A percentile compares a stretch with the other conserved stretches of the same genome.
These are phyloP conservation scores for Tolypocladium nubicola DNA, from an alignment of 2,329 filamentous ascomycete genomes.

Conservation along the genomic window DNA sequence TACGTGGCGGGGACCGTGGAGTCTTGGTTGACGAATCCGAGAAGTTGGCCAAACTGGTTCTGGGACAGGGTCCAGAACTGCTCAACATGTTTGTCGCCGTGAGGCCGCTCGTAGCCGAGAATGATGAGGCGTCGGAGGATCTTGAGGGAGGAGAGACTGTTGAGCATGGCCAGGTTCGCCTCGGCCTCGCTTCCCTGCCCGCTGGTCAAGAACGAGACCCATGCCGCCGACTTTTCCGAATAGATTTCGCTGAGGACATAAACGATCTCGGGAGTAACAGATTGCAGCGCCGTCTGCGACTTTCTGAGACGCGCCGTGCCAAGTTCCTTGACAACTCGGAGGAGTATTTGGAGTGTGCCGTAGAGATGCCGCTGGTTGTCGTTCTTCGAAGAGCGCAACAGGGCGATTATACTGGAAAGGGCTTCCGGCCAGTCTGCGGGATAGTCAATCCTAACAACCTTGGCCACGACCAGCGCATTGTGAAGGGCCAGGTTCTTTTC, in stretches of 20 bases:
- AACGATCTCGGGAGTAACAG: conserved; percentile 74
- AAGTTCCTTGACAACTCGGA: conserved; percentile 86
- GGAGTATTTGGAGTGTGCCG: conserved; percentile 63
- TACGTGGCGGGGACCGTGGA: conserved; percentile 41
- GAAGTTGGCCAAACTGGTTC: conserved; percentile 66
- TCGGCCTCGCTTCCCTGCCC: conserved; percentile 48
- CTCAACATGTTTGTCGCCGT: conserved; percentile 64
- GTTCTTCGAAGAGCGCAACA: conserved; percentile 43
- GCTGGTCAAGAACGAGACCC: conserved; percentile 51
- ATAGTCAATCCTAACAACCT: conserved; percentile 82
- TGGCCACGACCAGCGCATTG: conserved; percentile 79
- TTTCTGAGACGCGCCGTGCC: conserved; percentile 66
- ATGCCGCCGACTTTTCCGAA: conserved; percentile 57
- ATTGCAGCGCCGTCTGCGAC: conserved; percentile 67
- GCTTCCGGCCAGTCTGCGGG: conserved; percentile 72
- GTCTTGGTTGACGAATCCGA: conserved; percentile 50
- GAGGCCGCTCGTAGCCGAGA: conserved; percentile 73
- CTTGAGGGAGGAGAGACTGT: conserved; percentile 71
- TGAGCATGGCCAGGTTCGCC: conserved; percentile 56
- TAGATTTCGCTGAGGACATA: conserved; percentile 72
- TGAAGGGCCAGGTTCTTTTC: conserved; percentile 70
- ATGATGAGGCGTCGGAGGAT: conserved; percentile 69
- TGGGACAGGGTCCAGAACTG: conserved; percentile 75
- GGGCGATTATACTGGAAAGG: conserved; percentile 47
- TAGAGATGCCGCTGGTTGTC: conserved; percentile 56